These are phyloP conservation scores for Penicillium flavigenum DNA, from an alignment of 495 filamentous ascomycete genomes.

Conservation along the genomic window DNA sequence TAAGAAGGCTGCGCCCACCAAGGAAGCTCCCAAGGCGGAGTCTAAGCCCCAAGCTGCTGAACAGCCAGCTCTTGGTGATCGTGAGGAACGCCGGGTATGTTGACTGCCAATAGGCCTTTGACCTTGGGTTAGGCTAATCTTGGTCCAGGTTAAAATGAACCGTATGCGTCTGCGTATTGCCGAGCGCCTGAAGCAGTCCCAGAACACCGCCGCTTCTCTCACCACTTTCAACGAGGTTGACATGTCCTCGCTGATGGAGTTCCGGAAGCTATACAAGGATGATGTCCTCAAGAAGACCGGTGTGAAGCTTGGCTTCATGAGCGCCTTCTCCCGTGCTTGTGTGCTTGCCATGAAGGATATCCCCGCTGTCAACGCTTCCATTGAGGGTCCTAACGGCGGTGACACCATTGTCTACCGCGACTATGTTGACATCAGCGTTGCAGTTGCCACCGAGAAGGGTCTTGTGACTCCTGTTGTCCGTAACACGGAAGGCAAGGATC, in stretches of 20 bases:
- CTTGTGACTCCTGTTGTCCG: slow-evolving; percentile 95
- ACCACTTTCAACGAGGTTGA: slow-evolving; percentile 99
- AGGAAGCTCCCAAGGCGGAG: slow-evolving; percentile 35
- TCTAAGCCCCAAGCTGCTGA: slow-evolving; percentile 30
- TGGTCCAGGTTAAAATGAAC: slow-evolving; percentile 92
- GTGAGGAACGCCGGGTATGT: slow-evolving; percentile 86
- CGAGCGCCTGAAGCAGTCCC: slow-evolving; percentile 97
- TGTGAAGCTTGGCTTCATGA: slow-evolving; percentile 98
- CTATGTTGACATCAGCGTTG: slow-evolving; percentile 96
- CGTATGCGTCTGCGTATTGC: slow-evolving; percentile 97
- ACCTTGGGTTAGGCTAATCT: not conserved
- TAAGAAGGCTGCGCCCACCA: slow-evolving; percentile 38
- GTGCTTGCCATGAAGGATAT: slow-evolving; percentile 92
- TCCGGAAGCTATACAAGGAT: slow-evolving; percentile 96
- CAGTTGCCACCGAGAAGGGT: slow-evolving; percentile 96
- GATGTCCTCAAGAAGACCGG: slow-evolving; percentile 93
- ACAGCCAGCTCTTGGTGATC: slow-evolving; percentile 58
- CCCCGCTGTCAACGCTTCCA: slow-evolving; percentile 95
- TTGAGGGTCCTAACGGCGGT: slow-evolving; percentile 90
- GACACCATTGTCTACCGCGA: slow-evolving; percentile 98
- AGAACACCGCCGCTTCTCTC: slow-evolving; percentile 95
- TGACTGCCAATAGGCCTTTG: not conserved
- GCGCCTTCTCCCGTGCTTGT: slow-evolving; percentile 89
- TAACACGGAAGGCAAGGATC: slow-evolving; percentile 82
- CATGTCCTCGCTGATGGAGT: slow-evolving; percentile 97